Conservation (phyloP, 176 grass and related monocot genomes). For the Rhipidocladum racemiflorum region DNA sequence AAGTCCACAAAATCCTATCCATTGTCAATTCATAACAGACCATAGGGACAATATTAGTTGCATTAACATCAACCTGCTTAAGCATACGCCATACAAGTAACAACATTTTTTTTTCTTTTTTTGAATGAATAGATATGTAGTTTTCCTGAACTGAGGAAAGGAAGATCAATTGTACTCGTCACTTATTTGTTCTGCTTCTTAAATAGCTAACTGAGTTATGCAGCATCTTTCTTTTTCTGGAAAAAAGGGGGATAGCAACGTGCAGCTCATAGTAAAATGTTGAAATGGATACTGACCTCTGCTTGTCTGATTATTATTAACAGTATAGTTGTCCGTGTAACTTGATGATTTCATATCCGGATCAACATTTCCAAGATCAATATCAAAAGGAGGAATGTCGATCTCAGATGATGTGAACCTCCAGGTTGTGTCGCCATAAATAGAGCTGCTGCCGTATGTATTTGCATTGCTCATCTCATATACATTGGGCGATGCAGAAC, state of each 20-base stretch:
- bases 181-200: neutral
- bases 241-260: neutral
- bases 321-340: constrained; percentile 61
- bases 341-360: constrained; percentile 47
- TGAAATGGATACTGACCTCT: constrained; percentile 55
- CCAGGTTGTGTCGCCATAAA: constrained; percentile 71
- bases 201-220: constrained; percentile 3
- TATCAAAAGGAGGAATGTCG: constrained; percentile 61
- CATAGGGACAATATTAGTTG: neutral
- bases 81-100: neutral
- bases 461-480: constrained; percentile 51
- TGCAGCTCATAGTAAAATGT: constrained; percentile 24
- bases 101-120: neutral
- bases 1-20: neutral
- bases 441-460: constrained; percentile 52
- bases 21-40: neutral
- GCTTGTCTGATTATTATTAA: constrained; percentile 67
- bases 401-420: constrained; percentile 59
- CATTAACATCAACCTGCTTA: constrained; percentile 14
- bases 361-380: constrained; percentile 61
- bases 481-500: constrained; percentile 51
- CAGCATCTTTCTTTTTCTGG: neutral
- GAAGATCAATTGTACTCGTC: neutral
- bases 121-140: neutral
- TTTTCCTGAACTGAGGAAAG: constrained; percentile 17